Conservation (phyloP, 2,329 filamentous ascomycete genomes). For the Xylariaceae sp. region DNA sequence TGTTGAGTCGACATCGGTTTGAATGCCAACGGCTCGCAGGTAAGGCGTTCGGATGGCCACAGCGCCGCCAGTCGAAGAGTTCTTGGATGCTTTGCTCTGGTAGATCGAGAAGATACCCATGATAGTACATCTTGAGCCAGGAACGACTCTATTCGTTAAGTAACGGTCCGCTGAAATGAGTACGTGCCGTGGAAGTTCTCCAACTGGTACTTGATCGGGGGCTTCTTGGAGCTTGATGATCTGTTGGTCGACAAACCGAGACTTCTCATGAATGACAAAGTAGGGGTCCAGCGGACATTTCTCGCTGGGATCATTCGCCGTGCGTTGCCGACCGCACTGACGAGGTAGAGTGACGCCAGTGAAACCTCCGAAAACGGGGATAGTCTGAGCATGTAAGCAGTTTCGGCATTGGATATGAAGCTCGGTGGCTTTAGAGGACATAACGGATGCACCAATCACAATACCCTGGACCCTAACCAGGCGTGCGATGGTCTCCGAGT, state of each 20-base stretch:
- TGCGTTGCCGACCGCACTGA: constrained; percentile 60
- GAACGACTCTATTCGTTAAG: constrained; percentile 90
- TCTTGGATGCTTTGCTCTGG: constrained; percentile 82
- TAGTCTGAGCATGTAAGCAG: constrained; percentile 65
- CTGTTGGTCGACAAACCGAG: constrained; percentile 93
- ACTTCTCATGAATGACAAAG: constrained; percentile 91
- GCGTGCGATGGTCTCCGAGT: constrained; percentile 85
- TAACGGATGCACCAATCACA: constrained; percentile 92
- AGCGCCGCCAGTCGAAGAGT: constrained; percentile 65
- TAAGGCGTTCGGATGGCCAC: constrained; percentile 96
- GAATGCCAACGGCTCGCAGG: constrained; percentile 84
- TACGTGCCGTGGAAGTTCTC: constrained; percentile 90
- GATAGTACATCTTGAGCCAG: constrained; percentile 87
- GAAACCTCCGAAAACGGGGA: constrained; percentile 80
- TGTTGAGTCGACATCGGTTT: constrained; percentile 83
- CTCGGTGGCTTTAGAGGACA: constrained; percentile 89
- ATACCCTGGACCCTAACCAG: constrained; percentile 97
- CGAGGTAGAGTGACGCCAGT: constrained; percentile 79
- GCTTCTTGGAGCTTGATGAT: constrained; percentile 97
- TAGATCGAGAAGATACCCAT: constrained; percentile 99
- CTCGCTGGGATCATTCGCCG: constrained; percentile 61
- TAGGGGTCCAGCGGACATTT: constrained; percentile 92
- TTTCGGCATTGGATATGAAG: constrained; percentile 84
- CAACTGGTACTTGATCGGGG: constrained; percentile 93
- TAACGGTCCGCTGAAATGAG: constrained; percentile 95